These are phyloP conservation scores for Zostera marina DNA, from an alignment of 116 monocot genomes.

Conservation along the genomic window DNA sequence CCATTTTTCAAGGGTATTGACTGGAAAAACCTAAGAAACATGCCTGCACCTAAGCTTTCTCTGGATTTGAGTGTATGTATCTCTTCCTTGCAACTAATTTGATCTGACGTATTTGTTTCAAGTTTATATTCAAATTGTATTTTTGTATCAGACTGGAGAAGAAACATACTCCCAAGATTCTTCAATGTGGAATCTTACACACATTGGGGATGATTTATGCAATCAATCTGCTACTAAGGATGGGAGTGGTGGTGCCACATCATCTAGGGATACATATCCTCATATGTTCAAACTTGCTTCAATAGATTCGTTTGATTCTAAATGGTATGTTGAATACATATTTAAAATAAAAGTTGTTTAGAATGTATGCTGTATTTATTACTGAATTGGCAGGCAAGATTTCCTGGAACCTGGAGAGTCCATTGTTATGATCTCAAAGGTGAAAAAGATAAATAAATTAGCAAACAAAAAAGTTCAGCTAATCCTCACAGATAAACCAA, in stretches of 20 bases:
- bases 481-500: conserved; percentile 85
- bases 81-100: neutral
- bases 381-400: conserved; percentile 46
- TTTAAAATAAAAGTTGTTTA: too few relatives aligned
- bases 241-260: conserved; percentile 25
- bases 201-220: conserved; percentile 26
- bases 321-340: conserved; percentile 36
- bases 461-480: conserved; percentile 88
- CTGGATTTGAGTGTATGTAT: conserved; percentile 35
- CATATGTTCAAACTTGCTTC: conserved; percentile 57
- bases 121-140: neutral
- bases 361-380: too few relatives aligned
- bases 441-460: conserved; percentile 76
- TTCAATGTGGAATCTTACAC: conserved; percentile 46
- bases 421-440: conserved; percentile 74
- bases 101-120: neutral
- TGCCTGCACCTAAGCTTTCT: conserved; percentile 55
- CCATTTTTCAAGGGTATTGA: conserved; percentile 85
- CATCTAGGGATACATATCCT: conserved; percentile 55
- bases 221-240: conserved; percentile 20
- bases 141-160: conserved; percentile 31
- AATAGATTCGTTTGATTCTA: conserved; percentile 98
- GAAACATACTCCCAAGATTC: conserved; percentile 43
- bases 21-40: conserved; percentile 54
- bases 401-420: conserved; percentile 84